Percentiles rank a stretch among this genome's conserved stretches.
Conservation (phyloP, 495 filamentous ascomycete species). For the Saxophila tyrrhenica region DNA sequence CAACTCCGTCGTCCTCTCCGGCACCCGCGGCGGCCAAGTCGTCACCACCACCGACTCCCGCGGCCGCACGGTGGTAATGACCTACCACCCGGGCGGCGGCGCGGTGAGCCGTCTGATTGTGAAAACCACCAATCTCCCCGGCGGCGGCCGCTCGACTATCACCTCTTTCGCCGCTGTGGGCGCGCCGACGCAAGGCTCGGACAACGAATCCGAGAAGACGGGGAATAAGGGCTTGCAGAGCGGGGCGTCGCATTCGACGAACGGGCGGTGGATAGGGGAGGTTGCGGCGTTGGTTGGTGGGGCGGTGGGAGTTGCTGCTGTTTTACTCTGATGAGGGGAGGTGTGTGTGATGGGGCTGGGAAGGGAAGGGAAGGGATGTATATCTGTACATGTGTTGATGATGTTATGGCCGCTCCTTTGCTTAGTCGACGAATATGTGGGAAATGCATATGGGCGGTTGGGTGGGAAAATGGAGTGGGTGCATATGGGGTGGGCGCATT, state of each 20-base stretch:
- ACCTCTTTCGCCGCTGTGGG: slow-evolving; percentile 24
- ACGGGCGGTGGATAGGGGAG: slow-evolving; percentile 7
- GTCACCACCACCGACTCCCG: slow-evolving; percentile 26
- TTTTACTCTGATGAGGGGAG: slow-evolving; percentile 5
- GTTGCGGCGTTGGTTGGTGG: slow-evolving; percentile 23
- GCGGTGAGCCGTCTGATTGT: slow-evolving; percentile 23
- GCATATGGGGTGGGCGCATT: too few relatives aligned
- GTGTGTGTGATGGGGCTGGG: too few relatives aligned
- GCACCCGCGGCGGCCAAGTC: slow-evolving; percentile 17
- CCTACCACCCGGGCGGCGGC: slow-evolving; percentile 28
- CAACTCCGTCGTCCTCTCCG: slow-evolving; percentile 18
- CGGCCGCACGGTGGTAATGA: slow-evolving; percentile 28
- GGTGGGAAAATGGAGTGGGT: neutral
- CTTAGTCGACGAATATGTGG: neutral
- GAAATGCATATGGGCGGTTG: neutral
- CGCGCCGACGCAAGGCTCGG: neutral
- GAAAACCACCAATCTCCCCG: slow-evolving; percentile 24
- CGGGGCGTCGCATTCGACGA: slow-evolving; percentile 9
- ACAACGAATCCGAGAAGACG: neutral
- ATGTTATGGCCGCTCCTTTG: neutral
- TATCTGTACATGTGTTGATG: neutral
- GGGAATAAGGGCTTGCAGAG: neutral
- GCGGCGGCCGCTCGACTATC: slow-evolving; percentile 26
- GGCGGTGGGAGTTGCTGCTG: slow-evolving; percentile 21
- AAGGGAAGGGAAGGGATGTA: neutral